Base-by-base conservation (phyloP, 2,329 filamentous ascomycete species). In the Beauveria bassiana region DNA sequence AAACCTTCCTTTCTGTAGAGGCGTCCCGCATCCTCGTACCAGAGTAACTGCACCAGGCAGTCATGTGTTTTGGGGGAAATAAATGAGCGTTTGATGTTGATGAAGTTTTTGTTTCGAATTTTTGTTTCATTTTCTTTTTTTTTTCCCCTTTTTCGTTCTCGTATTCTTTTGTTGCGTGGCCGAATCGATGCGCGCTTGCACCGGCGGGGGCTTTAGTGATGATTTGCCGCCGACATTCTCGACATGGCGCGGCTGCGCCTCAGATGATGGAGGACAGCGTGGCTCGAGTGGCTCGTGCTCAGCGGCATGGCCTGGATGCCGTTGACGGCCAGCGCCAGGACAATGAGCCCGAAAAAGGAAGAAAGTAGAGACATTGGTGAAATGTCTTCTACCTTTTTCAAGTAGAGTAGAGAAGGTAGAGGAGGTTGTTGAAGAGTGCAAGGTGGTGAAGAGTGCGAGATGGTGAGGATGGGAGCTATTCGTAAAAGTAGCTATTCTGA, bases 211-310 rank as follows among this genome's bases (percentile, higher is more conserved):
- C n/a, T 24, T 45, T 26, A 40, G 58, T 53, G 49, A 16, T 26
- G n/a, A 40, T 52, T 47, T 16, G 58, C 58, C 22, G 55, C 55
- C n/a, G 55, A 49, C 34, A 58, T 40, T 26, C 50, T 47, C n/a
- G 58, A 60, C 49, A 60, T 20, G n/a, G 49, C 58, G 28, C 58
- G 58, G 58, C 58, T 38, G 42, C 58, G 58, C 28, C 31, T 53
- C 24, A 60, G 42, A 10, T 60, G 58, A 18, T 54, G 58, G 9
- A 60, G 49, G 9, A 60, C 8, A 7, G 40, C n/a, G 50, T 60
- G 49, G 10, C 26, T 34, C 3, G 58, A 54, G 4, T 26, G 28
- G 20, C 38, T 28, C 6, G 24, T 38, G 40, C 43, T 51, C 16
- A 60, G 16, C 12, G 58, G 58, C 24, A 54, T 26, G 3, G 50